Evolutionary conservation across 2,329 filamentous ascomycete species (phyloP), one percentile per base, ranked within the genome.

Genomic region (Plenodomus lindquistii): DNA sequence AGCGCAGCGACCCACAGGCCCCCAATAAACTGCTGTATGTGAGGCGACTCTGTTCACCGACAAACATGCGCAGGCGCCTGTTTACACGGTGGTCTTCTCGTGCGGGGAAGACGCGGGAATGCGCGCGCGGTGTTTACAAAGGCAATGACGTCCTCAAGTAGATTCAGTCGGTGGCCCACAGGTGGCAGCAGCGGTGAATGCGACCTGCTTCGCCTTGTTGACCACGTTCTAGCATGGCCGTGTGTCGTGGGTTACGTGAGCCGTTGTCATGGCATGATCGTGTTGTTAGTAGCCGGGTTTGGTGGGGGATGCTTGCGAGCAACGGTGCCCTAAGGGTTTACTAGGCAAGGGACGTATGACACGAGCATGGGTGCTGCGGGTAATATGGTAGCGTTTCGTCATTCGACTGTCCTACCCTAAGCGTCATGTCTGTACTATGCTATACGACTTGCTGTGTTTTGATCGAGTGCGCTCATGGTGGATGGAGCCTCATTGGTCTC

Each of bases 81-180:
- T 31, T 15, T 31, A 13, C 6, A 15, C 27, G 10, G 27, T 31
- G 10, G 27, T 31, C 9, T 8, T 41, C 48, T 43, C 13, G 56
- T 54, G 62, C 62, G 62, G 60, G 62, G 60, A 62, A 63, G 56
- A 41, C 49, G 55, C 48, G 41, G 44, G 27, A 31, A 40, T 47
- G 40, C 39, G 44, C 37, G 45, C 46, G 22, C 37, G 44, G 42
- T 46, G 36, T 41, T 40, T 39, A 18, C 15, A 37, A 43, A 17
- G 38, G 31, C 35, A 40, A 24, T n/a, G n/a, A n/a, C 27, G 9
- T 7, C 11, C 27, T 31, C 24, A 20, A n/a, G n/a, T n/a, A n/a
- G n/a, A n/a, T 18, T 63, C 54, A 62, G 35, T 59, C 56, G 21
- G 55, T 46, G 27, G 57, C 57, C 57, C 57, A 55, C 21, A 37